Evolutionary conservation across 1,284 basidiomycete genomes (phyloP).

Genomic region (Moesziomyces antarcticus): DNA sequence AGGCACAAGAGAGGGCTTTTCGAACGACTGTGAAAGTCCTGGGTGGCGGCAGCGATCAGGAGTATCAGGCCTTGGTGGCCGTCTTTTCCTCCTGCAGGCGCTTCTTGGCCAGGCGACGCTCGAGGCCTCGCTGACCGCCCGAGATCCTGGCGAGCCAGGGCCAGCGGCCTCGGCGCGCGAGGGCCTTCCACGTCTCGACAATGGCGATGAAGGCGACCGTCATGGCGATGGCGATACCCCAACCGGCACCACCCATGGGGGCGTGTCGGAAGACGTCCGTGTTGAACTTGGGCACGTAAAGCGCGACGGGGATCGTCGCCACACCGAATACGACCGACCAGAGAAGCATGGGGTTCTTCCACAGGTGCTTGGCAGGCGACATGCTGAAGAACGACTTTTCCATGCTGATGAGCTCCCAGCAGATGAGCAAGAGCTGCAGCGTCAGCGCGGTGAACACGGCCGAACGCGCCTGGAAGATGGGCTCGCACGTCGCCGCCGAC

Average conservation of each 20-base stretch:
- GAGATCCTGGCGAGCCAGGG: constrained; percentile 58
- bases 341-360: constrained; percentile 58
- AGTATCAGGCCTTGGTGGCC: neutral
- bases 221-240: constrained; percentile 57
- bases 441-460: constrained; percentile 60
- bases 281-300: constrained; percentile 63
- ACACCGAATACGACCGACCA: constrained; percentile 57
- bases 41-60: no score
- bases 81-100: constrained; percentile 14
- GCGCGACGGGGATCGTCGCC: constrained; percentile 55
- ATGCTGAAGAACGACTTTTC: constrained; percentile 57
- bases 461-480: constrained; percentile 59
- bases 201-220: constrained; percentile 41
- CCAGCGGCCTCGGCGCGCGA: constrained; percentile 54
- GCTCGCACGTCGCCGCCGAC: constrained; percentile 45
- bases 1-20: no score
- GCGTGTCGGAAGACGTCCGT: constrained; percentile 57
- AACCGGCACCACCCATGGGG: constrained; percentile 51
- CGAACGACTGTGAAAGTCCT: no score
- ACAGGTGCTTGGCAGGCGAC: constrained; percentile 52
- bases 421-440: constrained; percentile 56
- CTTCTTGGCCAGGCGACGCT: constrained; percentile 39
- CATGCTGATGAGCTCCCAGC: constrained; percentile 62
- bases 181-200: constrained; percentile 60
- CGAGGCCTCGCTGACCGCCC: constrained; percentile 52